Percentiles rank a stretch among this genome's conserved stretches.
These are phyloP conservation scores for Eugenia klotzschiana DNA, from an alignment of 441 rosid species.

Conservation along the genomic window DNA sequence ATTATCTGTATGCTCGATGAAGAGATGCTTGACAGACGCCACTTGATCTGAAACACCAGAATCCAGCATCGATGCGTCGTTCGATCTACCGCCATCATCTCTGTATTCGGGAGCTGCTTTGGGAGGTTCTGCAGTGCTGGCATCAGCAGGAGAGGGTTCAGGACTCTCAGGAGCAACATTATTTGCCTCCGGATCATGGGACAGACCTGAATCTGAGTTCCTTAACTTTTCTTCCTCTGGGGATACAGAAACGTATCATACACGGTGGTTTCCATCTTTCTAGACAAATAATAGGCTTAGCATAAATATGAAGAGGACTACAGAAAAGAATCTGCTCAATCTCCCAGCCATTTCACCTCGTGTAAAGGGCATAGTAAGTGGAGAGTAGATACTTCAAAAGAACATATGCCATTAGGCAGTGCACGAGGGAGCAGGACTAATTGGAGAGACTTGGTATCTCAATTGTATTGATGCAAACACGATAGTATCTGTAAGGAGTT, in stretches of 20 bases:
- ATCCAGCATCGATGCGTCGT: slow-evolving; percentile 25
- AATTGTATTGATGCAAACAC: not conserved
- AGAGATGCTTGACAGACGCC: slow-evolving; percentile 25
- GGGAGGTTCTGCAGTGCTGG: slow-evolving; percentile 14
- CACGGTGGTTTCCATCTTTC: not conserved
- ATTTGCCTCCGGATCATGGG: slow-evolving; percentile 19
- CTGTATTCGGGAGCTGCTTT: slow-evolving; percentile 17
- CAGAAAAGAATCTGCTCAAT: not conserved
- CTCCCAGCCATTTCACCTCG: not conserved
- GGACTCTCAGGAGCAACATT: slow-evolving; percentile 20
- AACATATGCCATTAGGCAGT: not conserved
- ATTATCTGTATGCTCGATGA: slow-evolving; percentile 42
- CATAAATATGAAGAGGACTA: not conserved
- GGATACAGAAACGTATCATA: not conserved
- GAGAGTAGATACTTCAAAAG: not conserved
- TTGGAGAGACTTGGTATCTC: not conserved
- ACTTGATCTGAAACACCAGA: slow-evolving; percentile 26
- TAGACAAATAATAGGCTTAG: not conserved
- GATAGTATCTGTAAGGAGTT: not conserved
- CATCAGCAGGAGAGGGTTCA: slow-evolving; percentile 19
- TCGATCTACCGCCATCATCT: slow-evolving; percentile 13
- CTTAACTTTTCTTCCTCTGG: slow-evolving; percentile 36
- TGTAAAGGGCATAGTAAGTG: not conserved
- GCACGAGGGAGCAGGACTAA: not conserved
- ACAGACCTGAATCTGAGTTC: slow-evolving; percentile 25